Evolutionary conservation across 331 rosid genomes (phyloP).

Genomic region (Telfairia occidentalis): DNA sequence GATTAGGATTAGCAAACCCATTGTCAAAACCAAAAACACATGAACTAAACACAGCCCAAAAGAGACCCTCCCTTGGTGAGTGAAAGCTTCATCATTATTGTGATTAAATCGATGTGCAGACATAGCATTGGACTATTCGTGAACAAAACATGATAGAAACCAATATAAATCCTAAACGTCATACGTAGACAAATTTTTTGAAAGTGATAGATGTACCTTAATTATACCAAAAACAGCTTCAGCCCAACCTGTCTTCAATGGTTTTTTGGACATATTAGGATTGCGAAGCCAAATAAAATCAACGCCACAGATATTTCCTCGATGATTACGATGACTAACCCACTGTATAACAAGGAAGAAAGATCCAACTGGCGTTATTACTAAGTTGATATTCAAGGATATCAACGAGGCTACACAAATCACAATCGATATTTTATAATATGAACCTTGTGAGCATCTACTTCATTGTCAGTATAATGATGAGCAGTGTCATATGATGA

Average conservation of each 20-base stretch:
- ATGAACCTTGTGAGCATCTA: conserved; percentile 74
- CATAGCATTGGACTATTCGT: background rate
- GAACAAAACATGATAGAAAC: too few relatives aligned
- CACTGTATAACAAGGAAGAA: conserved; percentile 32
- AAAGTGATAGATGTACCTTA: conserved; percentile 31
- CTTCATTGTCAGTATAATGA: conserved; percentile 51
- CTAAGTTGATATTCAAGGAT: background rate
- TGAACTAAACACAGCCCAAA: background rate
- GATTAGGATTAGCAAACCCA: too few relatives aligned
- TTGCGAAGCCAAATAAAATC: conserved; percentile 95
- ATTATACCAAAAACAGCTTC: conserved; percentile 83
- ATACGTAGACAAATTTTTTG: background rate
- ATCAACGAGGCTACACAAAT: background rate
- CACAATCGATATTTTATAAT: background rate
- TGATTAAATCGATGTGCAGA: background rate
- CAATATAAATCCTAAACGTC: background rate
- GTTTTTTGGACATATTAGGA: conserved; percentile 64
- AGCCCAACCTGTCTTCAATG: conserved; percentile 73
- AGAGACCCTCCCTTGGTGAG: background rate
- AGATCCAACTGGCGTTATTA: background rate
- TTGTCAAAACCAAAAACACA: background rate
- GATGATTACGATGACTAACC: conserved; percentile 94
- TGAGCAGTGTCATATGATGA: conserved; percentile 91
- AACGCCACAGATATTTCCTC: conserved; percentile 92
- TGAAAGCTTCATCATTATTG: background rate